Conservation (phyloP, 148 eudicot species). For the Rhododendron ferrugineum region DNA sequence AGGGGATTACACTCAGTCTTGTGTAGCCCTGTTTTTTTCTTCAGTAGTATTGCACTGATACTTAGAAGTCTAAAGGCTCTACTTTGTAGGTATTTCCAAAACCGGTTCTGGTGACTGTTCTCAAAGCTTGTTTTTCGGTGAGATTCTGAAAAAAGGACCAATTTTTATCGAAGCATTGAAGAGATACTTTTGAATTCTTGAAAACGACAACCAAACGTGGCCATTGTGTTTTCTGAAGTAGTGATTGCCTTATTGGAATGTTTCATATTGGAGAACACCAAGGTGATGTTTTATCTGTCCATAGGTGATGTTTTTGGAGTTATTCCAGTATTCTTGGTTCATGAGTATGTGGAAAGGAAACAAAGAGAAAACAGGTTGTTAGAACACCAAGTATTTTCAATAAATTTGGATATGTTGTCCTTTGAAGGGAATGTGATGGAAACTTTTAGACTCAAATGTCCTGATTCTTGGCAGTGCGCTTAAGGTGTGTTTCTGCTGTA, state of each 20-base stretch:
- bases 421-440: not conserved
- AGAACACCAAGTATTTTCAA: not conserved
- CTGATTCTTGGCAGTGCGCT: conserved; percentile 56
- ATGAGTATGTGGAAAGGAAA: not conserved
- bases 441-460: conserved; percentile 21
- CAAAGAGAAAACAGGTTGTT: not conserved
- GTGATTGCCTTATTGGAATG: not conserved
- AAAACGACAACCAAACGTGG: not conserved
- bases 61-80: not conserved
- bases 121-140: not conserved
- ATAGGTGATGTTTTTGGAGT: not conserved
- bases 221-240: not conserved
- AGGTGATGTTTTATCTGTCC: not conserved
- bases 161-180: not conserved
- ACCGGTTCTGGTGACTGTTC: not conserved
- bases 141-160: not conserved
- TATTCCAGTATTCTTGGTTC: not conserved
- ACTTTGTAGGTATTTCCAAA: not conserved
- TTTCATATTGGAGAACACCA: not conserved
- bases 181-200: not conserved
- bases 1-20: not conserved
- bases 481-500: conserved; percentile 51
- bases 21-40: no score
- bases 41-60: not conserved
- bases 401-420: not conserved